Evolutionary conservation across 768 basidiomycete genomes (phyloP), one percentile per base, ranked within the genome.

Genomic region (Naganishia antarctica): DNA sequence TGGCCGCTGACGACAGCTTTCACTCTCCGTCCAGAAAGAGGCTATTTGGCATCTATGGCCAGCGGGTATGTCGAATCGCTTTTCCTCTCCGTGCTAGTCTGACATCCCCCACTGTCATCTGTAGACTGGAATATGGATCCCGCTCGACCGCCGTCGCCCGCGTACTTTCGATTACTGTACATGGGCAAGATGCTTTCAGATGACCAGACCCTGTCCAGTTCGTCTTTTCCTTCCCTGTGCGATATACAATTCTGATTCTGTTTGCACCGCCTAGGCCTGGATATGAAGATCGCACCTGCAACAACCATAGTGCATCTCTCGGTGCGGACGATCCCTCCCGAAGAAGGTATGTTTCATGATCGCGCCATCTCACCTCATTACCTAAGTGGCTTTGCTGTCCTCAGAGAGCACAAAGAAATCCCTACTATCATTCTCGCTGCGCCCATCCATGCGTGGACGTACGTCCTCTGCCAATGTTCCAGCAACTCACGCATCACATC

Each of bases 31-130:
- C 40, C 37, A 57, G 67, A 73, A 73, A 66, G 71, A 71, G 43
- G 37, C 70, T 15, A 67, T 73, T 46, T 73, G 72, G 72, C 65
- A 62, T 29, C 66, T 69, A 63, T 73, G 72, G 72, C 72, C 72
- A 15, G 64, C 68, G 21, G 70, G 72, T 73, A 28, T 29, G 69
- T 63, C 29, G 3, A 9, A 47, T 23, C 46, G 16, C 21, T 11
- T 29, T 61, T 26, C 3, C 15, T 1, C 15, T 31, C 26, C 26
- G 25, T 13, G n/a, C 46, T 47, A 26, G 46, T 47, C n/a, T 44
- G 43, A 5, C n/a, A 11, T 44, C 18, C n/a, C 11, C 5, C 11
- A 15, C 18, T 9, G n/a, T 50, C 25, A 12, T 32, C 15, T 18
- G 3, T 37, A 66, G 65, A 61, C n/a, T 66, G 65, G 65, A 66